Evolutionary conservation across 345 rosid genomes (phyloP), one percentile per base, ranked within the genome.

Genomic region (Turnera subulata): DNA sequence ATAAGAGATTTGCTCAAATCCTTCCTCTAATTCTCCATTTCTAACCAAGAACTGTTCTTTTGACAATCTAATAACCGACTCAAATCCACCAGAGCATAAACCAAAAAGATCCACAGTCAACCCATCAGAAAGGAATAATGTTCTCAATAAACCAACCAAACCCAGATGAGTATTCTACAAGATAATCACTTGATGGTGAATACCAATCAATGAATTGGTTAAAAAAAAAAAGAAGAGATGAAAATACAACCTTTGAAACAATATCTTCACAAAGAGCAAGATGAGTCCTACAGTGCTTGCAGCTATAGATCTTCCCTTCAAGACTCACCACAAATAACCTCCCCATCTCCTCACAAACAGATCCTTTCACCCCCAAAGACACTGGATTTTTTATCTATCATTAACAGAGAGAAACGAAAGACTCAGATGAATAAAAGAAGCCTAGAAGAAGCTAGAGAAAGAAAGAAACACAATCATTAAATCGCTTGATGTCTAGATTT

Each of bases 271-370:
- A 69, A 11, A 84, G 70, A 66, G 97, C 97, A 63, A 93, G 95
- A 67, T 82, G 95, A 68, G 95, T 87, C 74, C 72, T 79, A 74
- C 99, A 93, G 85, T 93, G 88, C 71, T 85, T 85, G 79, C 99
- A 93, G 67, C 81, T 84, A 61, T 93, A 93, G 82, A 82, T 73
- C 85, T 72, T 87, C 65, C 99, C 96, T 76, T 93, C 95, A 6
- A 93, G 96, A 71, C 58, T 70, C 76, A 85, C 95, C 68, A 81
- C 74, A 74, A 87, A 93, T 65, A 93, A 39, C 81, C 94, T 87
- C 76, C 99, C 99, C 99, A 93, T 93, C 56, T 75, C 45, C 64
- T 65, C 68, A 21, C 59, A 65, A 44, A 40, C 37, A 47, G 45
- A 55, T 54, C 46, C 38, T 33, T 7, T 0, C 15, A 44, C 53